These are phyloP conservation scores for Didymella arachidicola DNA, from an alignment of 2,329 filamentous ascomycete species.

Conservation along the genomic window DNA sequence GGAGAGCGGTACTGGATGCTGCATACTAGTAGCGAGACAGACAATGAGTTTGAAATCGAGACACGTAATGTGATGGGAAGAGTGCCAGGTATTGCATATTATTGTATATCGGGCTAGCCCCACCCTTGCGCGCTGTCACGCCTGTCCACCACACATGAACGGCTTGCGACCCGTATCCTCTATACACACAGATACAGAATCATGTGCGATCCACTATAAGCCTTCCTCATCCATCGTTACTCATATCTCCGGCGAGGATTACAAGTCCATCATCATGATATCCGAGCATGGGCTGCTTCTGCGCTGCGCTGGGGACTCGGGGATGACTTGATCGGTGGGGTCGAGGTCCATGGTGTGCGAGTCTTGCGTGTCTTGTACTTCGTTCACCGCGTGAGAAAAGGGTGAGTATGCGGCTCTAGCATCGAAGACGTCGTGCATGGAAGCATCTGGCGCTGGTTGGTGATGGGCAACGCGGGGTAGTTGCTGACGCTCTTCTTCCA, in stretches of 20 bases:
- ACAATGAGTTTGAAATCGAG: too few relatives aligned
- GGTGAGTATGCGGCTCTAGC: not conserved
- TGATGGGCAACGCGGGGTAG: too few relatives aligned
- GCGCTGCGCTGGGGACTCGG: constrained; percentile 2
- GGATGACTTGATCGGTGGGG: not conserved
- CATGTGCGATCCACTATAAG: not conserved
- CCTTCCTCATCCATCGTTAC: not conserved
- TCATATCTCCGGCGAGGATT: not conserved
- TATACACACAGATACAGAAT: not conserved
- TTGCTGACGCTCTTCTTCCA: not conserved
- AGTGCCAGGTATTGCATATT: not conserved
- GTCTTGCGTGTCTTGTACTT: not conserved
- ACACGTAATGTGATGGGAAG: not conserved
- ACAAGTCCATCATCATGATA: not conserved
- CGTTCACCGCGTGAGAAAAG: not conserved
- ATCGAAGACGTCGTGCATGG: not conserved
- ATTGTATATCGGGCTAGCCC: not conserved
- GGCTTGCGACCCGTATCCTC: not conserved
- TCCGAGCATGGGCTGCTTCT: not conserved
- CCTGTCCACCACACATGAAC: too few relatives aligned
- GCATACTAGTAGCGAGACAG: not conserved
- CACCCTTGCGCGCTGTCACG: not conserved
- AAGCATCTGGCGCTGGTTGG: too few relatives aligned
- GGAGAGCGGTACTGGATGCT: too few relatives aligned
- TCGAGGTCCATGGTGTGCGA: constrained; percentile 1